These are phyloP conservation scores for Colletotrichum higginsianum DNA, from an alignment of 2,329 filamentous ascomycete genomes.

Conservation along the genomic window DNA sequence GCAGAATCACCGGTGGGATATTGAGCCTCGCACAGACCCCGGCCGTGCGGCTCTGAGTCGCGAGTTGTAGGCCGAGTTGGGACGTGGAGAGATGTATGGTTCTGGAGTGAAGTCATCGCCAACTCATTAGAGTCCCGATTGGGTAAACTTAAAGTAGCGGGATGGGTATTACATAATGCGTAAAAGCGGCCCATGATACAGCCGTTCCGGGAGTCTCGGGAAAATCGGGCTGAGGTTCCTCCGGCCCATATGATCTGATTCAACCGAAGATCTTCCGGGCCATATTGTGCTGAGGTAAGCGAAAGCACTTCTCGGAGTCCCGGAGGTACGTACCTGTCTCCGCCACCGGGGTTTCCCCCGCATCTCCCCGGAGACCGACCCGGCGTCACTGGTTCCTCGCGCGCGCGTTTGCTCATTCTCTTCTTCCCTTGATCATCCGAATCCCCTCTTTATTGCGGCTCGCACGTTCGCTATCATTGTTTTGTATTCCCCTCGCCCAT, in stretches of 20 bases:
- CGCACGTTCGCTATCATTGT: neutral
- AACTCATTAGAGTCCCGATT: neutral
- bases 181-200: no score
- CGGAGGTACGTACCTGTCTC: neutral
- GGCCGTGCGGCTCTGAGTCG: neutral
- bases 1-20: no score
- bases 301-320: neutral
- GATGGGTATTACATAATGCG: neutral
- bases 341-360: constrained; percentile 6
- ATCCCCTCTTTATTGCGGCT: neutral
- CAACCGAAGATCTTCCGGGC: neutral
- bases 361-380: neutral
- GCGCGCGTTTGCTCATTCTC: neutral
- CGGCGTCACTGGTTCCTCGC: constrained; percentile 5
- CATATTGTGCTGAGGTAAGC: neutral
- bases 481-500: neutral
- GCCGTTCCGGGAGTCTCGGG: neutral
- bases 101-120: neutral
- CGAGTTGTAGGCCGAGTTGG: neutral
- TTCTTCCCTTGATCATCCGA: neutral
- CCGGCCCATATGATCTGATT: neutral
- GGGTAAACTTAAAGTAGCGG: neutral
- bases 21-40: neutral
- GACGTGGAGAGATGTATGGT: neutral
- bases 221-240: fast-evolving